A percentile compares a stretch with the other conserved stretches of the same genome.
Evolutionary conservation across 225 moss, liverwort and hornwort species (phyloP).

Genomic region (Lunularia cruciata): DNA sequence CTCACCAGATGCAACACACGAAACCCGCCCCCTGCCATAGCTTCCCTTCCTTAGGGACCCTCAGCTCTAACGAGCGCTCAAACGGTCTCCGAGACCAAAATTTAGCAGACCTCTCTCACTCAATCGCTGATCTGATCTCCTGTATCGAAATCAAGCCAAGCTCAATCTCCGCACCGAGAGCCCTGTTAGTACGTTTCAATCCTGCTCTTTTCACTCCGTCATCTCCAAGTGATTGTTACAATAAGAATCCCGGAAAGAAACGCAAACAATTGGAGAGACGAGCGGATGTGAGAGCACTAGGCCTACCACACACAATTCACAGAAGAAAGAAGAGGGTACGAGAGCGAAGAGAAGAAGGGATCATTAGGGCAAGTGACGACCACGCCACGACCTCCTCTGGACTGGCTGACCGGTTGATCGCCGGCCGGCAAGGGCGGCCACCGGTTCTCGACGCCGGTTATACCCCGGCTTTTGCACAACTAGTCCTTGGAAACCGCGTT

Average conservation of each 20-base stretch:
- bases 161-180: background rate
- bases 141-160: background rate
- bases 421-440: background rate
- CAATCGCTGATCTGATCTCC: too few relatives aligned
- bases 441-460: background rate
- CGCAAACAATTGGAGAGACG: conserved; percentile 3
- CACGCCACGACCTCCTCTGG: background rate
- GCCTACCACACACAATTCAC: background rate
- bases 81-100: too few relatives aligned
- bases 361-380: conserved; percentile 15
- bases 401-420: background rate
- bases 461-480: background rate
- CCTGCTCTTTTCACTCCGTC: conserved; percentile 14
- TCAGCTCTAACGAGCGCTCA: too few relatives aligned
- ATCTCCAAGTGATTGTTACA: background rate
- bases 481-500: conserved; percentile 1
- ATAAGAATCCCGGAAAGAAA: too few relatives aligned
- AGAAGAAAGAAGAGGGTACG: background rate
- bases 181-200: background rate
- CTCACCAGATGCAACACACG: conserved; percentile 90
- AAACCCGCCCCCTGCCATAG: conserved; percentile 70
- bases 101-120: too few relatives aligned
- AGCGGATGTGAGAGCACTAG: background rate
- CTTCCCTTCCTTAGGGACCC: background rate
- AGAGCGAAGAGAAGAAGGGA: background rate